Conservation (phyloP, 768 basidiomycete species). For the Rubroboletus pulcherrimus region DNA sequence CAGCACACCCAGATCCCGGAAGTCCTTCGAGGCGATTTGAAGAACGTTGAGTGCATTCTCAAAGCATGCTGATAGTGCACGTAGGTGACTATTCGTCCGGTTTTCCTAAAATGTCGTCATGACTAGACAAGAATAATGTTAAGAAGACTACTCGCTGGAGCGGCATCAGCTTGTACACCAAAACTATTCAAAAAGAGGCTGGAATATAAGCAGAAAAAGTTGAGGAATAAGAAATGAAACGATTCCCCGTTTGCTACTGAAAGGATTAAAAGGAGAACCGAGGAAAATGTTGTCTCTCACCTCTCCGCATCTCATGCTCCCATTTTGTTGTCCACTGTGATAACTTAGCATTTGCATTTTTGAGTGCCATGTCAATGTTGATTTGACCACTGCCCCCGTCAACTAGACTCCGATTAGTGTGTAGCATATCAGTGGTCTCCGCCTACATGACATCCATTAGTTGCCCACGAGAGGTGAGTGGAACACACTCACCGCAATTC, state of each 20-base stretch:
- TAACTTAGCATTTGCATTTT: slow-evolving; percentile 68
- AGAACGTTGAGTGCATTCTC: slow-evolving; percentile 70
- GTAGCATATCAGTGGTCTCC: slow-evolving; percentile 76
- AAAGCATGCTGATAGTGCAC: slow-evolving; percentile 69
- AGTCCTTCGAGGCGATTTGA: slow-evolving; percentile 69
- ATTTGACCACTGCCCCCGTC: slow-evolving; percentile 54
- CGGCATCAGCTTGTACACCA: slow-evolving; percentile 64
- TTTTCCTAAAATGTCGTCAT: slow-evolving; percentile 41
- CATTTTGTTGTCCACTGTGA: slow-evolving; percentile 70
- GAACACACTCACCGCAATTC: slow-evolving; percentile 61
- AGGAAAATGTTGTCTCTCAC: slow-evolving; percentile 33
- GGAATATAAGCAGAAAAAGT: slow-evolving; percentile 73
- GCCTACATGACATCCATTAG: slow-evolving; percentile 40
- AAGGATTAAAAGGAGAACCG: slow-evolving; percentile 2
- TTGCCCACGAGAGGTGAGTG: not conserved
- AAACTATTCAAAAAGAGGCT: slow-evolving; percentile 82
- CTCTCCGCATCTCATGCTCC: slow-evolving; percentile 69
- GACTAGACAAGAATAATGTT: not conserved
- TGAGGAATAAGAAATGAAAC: slow-evolving; percentile 75
- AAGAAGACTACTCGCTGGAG: slow-evolving; percentile 42
- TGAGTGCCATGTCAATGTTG: slow-evolving; percentile 69
- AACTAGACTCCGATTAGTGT: slow-evolving; percentile 44
- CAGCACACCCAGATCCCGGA: slow-evolving; percentile 69
- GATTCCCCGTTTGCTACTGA: slow-evolving; percentile 60
- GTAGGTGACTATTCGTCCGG: slow-evolving; percentile 56